Percentiles rank a stretch among this genome's conserved stretches.
phyloP scores from a whole-genome alignment of 2,329 filamentous ascomycete genomes.

The Tolypocladium capitatum region DNA sequence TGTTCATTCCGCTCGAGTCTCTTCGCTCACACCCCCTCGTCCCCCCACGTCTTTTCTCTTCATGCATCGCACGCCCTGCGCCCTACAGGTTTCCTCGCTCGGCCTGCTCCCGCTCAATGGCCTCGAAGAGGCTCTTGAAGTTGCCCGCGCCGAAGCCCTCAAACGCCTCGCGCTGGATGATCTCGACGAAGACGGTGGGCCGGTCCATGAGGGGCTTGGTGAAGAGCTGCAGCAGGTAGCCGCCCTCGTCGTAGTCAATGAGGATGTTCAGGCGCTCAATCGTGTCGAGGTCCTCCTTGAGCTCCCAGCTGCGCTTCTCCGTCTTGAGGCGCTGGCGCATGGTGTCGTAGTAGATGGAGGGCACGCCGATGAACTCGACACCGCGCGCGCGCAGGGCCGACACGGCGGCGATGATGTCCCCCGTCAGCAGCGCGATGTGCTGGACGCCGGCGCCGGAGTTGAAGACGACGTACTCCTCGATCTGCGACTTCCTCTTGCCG shows the following conservation, averaged over 20 bases:
- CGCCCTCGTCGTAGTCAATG: slow-evolving; percentile 89
- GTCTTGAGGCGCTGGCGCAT: slow-evolving; percentile 63
- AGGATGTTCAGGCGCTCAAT: slow-evolving; percentile 71
- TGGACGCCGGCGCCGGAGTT: slow-evolving; percentile 84
- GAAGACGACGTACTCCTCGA: slow-evolving; percentile 86
- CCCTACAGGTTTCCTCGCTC: slow-evolving; percentile 64
- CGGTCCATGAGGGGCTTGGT: slow-evolving; percentile 87
- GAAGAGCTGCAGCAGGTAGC: slow-evolving; percentile 67
- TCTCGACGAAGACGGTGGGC: slow-evolving; percentile 91
- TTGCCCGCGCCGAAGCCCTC: slow-evolving; percentile 89
- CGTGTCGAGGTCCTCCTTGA: slow-evolving; percentile 68
- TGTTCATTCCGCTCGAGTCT: not conserved
- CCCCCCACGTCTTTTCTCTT: not conserved
- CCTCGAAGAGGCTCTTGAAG: slow-evolving; percentile 90
- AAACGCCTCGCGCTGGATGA: slow-evolving; percentile 85
- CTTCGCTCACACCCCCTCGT: not conserved
- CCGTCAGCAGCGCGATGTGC: slow-evolving; percentile 78
- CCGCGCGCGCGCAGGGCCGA: slow-evolving; percentile 69
- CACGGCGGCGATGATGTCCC: slow-evolving; percentile 67
- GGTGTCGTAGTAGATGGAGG: slow-evolving; percentile 69
- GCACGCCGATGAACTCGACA: slow-evolving; percentile 86
- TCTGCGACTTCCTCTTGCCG: slow-evolving; percentile 85
- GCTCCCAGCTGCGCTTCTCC: slow-evolving; percentile 43
- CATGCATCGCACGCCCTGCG: not conserved
- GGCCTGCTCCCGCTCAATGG: slow-evolving; percentile 86